Evolutionary conservation across 208 protist genomes (phyloP), one percentile per base, ranked within the genome.

Genomic region (Leishmania gerbilli): DNA sequence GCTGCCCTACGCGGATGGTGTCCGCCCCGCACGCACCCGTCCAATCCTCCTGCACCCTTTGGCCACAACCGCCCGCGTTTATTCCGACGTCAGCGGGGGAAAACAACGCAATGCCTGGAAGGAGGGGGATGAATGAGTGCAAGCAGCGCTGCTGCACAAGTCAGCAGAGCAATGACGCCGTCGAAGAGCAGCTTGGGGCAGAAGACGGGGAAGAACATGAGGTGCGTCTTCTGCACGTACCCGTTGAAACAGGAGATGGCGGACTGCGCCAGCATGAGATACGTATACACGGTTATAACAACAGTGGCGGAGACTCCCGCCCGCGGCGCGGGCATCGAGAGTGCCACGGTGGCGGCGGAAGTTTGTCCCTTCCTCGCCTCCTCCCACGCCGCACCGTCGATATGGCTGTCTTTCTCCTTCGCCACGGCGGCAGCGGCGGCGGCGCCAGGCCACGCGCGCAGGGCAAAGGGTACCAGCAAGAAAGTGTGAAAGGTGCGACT

Each of bases 171-270:
- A 11, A 89, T 88, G 60, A 91, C 85, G 27, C 87, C 79, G 67
- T 95, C 93, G 69, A 95, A 97, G 11, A 98, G 77, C 49, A 95
- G 81, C 64, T 93, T 91, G 1, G 93, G 93, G 74, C 91, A 94
- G 87, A 98, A 98, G 51, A 98, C 93, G n/a, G 91, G 84, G 71
- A 88, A 98, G 27, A 97, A 77, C 95, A 98, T 96, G 13, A 98
- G 80, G 83, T 98, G 95, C 1, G 84, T 84, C 81, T 93, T 89
- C 71, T 93, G 89, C 60, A 95, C 88, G 74, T 91, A 93, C 21
- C 81, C 88, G 77, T 89, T 93, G 58, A 96, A 86, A 56, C 79
- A 89, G 1, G 89, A 89, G 9, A 91, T 49, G 1, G 91, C 82
- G 1, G 87, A 89, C 72, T 92, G 86, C 45, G 87, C 45, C 51